Evolutionary conservation across 148 eudicot species (phyloP).

Genomic region (Rhododendron henanense): DNA sequence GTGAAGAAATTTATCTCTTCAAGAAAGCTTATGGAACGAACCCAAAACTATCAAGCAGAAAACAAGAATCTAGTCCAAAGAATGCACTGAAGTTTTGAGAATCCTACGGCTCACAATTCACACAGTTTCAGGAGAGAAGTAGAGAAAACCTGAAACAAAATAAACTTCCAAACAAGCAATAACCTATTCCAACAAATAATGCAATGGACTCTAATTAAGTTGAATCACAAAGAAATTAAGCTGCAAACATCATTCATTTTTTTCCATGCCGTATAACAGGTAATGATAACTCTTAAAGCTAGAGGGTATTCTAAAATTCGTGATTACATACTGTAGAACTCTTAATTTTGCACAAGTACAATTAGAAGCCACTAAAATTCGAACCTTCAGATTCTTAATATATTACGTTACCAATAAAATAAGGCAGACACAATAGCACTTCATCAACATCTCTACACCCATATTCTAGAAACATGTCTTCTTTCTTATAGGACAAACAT

Average conservation of each 20-base stretch:
- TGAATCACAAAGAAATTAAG: not conserved
- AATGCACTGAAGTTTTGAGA: not conserved
- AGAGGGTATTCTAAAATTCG: not conserved
- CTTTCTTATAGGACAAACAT: not conserved
- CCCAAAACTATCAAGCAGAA: not conserved
- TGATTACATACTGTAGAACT: not conserved
- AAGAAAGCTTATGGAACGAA: not conserved
- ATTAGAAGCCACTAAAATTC: not conserved
- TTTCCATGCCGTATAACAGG: not conserved
- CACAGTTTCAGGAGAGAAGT: not conserved
- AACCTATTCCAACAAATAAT: not conserved
- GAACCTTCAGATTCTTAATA: not conserved
- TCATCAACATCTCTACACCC: not conserved
- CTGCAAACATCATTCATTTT: not conserved
- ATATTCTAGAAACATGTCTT: not conserved
- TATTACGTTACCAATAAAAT: not conserved
- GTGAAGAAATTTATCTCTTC: not conserved
- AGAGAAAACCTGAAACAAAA: not conserved
- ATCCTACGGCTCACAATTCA: not conserved
- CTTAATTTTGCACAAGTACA: not conserved
- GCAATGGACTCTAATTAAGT: not conserved
- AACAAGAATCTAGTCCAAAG: not conserved
- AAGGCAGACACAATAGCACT: not conserved
- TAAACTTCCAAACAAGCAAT: not conserved
- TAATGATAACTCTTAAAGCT: not conserved